Evolutionary conservation across 495 filamentous ascomycete genomes (phyloP), one percentile per base, ranked within the genome.

Genomic region (Penicillium silybi): DNA sequence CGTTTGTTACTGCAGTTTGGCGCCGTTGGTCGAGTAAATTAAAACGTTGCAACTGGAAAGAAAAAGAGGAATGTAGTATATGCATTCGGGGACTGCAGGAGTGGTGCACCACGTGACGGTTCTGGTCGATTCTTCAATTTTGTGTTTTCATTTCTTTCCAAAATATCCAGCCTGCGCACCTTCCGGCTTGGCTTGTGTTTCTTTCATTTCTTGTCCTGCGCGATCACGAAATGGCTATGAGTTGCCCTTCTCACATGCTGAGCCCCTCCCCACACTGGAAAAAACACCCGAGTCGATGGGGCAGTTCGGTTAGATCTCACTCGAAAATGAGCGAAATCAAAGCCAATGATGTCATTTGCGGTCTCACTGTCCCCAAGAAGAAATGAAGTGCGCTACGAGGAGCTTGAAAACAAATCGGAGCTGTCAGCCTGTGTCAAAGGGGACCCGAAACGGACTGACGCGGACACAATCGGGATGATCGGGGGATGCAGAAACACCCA

Each of bases 21-120:
- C 70, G 68, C 70, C 54, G 70, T 73, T 73, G 70, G 63, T 59
- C 46, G 6, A 17, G 11, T 5, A 39, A 23, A 15, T 15, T 16
- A 13, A 5, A 10, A 6, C 32, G 13, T 34, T 26, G 5, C 9
- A 41, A 42, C 35, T 19, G 38, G 37, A 53, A 34, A 34, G 29
- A 43, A 25, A 32, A 27, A 41, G 25, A 6, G n/a, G 37, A 42
- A 35, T 20, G 25, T 9, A 26, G 18, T 37, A 16, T 19, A 34
- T 41, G 20, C 5, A 38, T 38, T 44, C 39, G n/a, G 27, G 22
- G 1, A n/a, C 9, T 18, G 54, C 58, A 57, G 53, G 22, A 19
- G 34, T 10, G 22, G 19, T 27, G 15, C 26, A 51, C 46, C 58
- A 61, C 58, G 58, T 61, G 58, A 61, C 43, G 39, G 44, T 34